Evolutionary conservation across 2,329 filamentous ascomycete species (phyloP), one percentile per base, ranked within the genome.

Genomic region (Sphaerostilbella broomeana): DNA sequence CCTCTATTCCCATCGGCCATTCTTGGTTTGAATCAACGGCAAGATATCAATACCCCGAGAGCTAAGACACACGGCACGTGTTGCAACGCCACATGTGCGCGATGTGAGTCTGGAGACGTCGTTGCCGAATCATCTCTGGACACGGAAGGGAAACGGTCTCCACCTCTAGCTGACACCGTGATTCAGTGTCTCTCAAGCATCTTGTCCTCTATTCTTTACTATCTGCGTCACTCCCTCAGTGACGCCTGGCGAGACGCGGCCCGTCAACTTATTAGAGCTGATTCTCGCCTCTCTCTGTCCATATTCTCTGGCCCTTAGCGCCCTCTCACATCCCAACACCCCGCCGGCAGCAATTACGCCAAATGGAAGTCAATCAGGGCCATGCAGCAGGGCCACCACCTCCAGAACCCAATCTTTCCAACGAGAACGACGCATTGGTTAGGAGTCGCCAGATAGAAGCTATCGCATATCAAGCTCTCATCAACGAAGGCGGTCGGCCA

Each of bases 401-500:
- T 10, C 13, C 30, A 13, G 27, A 9, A 27, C n/a, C n/a, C n/a
- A 13, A 34, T 16, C 11, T 11, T 5, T 7, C 21, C 15, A 15
- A 30, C 26, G 35, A 6, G 4, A 15, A 20, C 11, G 30, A 34
- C 11, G 16, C 38, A 6, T 5, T 28, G 6, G n/a, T 18, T n/a
- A 29, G 27, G 7, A 18, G 17, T 13, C 17, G 28, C 21, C 34
- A 38, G 13, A 10, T 21, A 7, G 35, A 43, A 17, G 12, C 29
- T 4, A 15, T 18, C 12, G 40, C 40, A 22, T 43, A 43, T n/a
- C 16, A 40, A 11, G 19, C 35, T 10, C 35, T 47, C 3, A 9
- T 47, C 30, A 36, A 29, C 13, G 38, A 39, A 13, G 35, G 33
- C 13, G 44, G 42, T 6, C 42, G 42, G 18, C 44, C 44, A 3